Evolutionary conservation across 345 rosid species (phyloP).

Genomic region (Eucalyptus regnans): DNA sequence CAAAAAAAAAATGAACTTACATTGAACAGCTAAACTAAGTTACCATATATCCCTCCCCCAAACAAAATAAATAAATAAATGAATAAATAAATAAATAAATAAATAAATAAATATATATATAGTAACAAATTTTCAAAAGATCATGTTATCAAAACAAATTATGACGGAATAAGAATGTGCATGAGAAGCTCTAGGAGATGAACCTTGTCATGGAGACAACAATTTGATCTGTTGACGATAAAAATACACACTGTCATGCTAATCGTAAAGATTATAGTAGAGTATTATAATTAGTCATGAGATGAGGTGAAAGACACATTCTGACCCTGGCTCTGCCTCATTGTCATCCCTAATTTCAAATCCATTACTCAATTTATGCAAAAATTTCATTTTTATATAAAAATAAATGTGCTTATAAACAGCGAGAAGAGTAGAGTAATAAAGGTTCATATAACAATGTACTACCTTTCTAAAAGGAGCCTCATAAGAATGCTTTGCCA

Average conservation of each 20-base stretch:
- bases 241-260: fast-evolving
- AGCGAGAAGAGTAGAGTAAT: neutral
- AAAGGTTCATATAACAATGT: neutral
- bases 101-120: too few species aligned
- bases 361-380: neutral
- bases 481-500: neutral
- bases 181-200: neutral
- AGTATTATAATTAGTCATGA: neutral
- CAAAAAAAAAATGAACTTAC: neutral
- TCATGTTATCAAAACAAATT: neutral
- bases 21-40: neutral
- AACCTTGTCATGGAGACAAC: neutral
- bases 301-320: neutral
- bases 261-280: fast-evolving
- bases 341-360: neutral
- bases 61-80: too few species aligned
- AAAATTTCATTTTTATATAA: neutral
- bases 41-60: neutral
- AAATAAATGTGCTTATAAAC: neutral
- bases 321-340: neutral
- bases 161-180: neutral
- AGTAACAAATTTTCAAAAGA: neutral
- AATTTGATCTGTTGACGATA: neutral
- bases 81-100: too few species aligned
- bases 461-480: neutral